These are phyloP conservation scores for Physocladia obscura DNA, from an alignment of 192 early-diverging fungal species.

Conservation along the genomic window DNA sequence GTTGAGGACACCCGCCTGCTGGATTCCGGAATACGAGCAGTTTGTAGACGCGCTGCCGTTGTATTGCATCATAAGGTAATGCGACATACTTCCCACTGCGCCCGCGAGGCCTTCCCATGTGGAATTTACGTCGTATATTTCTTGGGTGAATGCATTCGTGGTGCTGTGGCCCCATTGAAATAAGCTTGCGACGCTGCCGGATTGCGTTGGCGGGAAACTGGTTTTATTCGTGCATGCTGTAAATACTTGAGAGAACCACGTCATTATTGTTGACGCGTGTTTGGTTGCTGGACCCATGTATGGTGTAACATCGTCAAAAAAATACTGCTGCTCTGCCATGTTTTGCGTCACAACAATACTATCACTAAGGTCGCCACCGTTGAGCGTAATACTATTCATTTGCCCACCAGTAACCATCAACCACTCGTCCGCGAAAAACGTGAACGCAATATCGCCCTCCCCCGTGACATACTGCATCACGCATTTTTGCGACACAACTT, in stretches of 20 bases:
- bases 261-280: slow-evolving; percentile 4
- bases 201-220: neutral
- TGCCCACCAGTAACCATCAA: slow-evolving; percentile 26
- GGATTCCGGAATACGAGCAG: slow-evolving; percentile 1
- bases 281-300: neutral
- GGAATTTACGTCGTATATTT: neutral
- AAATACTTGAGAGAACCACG: slow-evolving; percentile 14
- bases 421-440: slow-evolving; percentile 25
- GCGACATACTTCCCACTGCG: slow-evolving; percentile 2
- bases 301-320: slow-evolving; percentile 5
- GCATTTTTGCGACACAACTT: slow-evolving; percentile 2
- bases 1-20: neutral
- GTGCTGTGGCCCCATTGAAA: slow-evolving; percentile 4
- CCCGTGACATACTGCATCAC: neutral
- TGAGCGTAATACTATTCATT: neutral
- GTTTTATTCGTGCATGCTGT: neutral
- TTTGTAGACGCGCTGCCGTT: neutral
- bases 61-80: slow-evolving; percentile 23
- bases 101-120: slow-evolving; percentile 14
- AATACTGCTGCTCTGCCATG: too few species aligned
- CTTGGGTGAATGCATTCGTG: too few species aligned
- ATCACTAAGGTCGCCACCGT: too few species aligned
- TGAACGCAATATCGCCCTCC: slow-evolving; percentile 3
- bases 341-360: too few species aligned
- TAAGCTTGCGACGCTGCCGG: neutral